A percentile compares a stretch with the other conserved stretches of the same genome.
Conservation (phyloP, 2,329 filamentous ascomycete species). For the Pseudogymnoascus sp. region DNA sequence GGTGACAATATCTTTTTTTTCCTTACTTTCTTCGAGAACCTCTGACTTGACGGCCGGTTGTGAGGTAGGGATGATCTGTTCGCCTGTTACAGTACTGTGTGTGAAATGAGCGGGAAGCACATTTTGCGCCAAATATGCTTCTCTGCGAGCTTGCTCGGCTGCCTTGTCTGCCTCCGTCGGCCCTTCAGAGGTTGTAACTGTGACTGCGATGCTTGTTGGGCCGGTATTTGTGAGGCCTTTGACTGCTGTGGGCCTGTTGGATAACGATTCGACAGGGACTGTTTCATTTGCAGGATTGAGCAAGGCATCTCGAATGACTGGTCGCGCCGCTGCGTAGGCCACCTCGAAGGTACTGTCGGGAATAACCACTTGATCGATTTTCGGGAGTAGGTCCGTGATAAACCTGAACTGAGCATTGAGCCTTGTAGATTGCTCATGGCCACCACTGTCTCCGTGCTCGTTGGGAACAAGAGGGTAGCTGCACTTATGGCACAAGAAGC, state of each 20-base stretch:
- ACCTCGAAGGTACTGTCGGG: constrained; percentile 67
- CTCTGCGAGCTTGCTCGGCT: constrained; percentile 55
- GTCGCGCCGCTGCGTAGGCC: constrained; percentile 53
- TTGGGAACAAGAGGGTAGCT: constrained; percentile 54
- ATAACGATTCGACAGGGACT: constrained; percentile 44
- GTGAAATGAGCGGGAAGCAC: constrained; percentile 64
- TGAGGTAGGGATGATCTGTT: constrained; percentile 43
- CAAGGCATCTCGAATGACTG: constrained; percentile 57
- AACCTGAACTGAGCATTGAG: constrained; percentile 75
- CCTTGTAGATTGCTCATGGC: constrained; percentile 62
- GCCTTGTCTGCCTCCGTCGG: constrained; percentile 58
- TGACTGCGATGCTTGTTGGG: constrained; percentile 60
- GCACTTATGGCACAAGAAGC: constrained; percentile 82
- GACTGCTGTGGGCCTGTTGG: constrained; percentile 56
- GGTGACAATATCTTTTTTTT: constrained; percentile 38
- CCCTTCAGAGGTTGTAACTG: constrained; percentile 57
- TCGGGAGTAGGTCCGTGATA: constrained; percentile 65
- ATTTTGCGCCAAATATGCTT: constrained; percentile 59
- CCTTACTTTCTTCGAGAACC: constrained; percentile 33
- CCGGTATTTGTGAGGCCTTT: constrained; percentile 58
- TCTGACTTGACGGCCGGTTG: constrained; percentile 29
- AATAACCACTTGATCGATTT: constrained; percentile 66
- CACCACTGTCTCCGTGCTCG: constrained; percentile 58
- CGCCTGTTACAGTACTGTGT: constrained; percentile 58
- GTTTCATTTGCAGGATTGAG: constrained; percentile 55